Base-by-base conservation (phyloP, 352 stramenopile genomes). In the Globisporangium okanoganense region DNA sequence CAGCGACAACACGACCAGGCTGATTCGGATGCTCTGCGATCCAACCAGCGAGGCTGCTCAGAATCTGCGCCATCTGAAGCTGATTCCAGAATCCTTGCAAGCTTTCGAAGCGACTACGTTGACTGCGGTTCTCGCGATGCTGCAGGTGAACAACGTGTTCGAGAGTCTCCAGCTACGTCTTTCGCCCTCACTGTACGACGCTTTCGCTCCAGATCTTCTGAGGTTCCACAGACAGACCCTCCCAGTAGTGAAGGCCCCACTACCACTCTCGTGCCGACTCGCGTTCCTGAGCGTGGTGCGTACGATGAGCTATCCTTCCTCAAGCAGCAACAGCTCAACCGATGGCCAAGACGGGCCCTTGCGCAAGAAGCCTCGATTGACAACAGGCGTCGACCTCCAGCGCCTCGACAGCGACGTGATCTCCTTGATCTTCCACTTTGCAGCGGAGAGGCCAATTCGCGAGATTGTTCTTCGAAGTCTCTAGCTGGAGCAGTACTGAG, bases 381-480 rank as follows among this genome's bases (percentile, higher is more conserved):
- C 48, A 54, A 14, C 48, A 18, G 18, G 18, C 18, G 48, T 58
- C 38, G 36, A 43, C 25, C 22, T 53, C 3, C n/a, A 58, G 20
- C 16, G 38, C 12, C 40, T 65, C n/a, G 49, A 51, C 25, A 41
- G 20, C 14, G 25, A 58, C 12, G n/a, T 65, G 16, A 35, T 65
- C 14, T 50, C 58, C 6, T 18, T 65, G 49, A 59, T 65, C n/a
- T 65, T 65, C n/a, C 25, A 12, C 18, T 65, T 65, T 53, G 49
- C 58, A 52, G 48, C 58, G 10, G 27, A 57, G 25, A 20, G 48
- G 4, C 48, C 48, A 27, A 24, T 14, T 38, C 48, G 48, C 12
- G 48, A 54, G 16, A 54, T 54, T 16, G 48, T 38, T 13, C 18
- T 54, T 22, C 48, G 33, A 13, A 40, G 48, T 36, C 35, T 54